Conservation (phyloP, 768 basidiomycete genomes). For the Gloeophyllum trabeum region DNA sequence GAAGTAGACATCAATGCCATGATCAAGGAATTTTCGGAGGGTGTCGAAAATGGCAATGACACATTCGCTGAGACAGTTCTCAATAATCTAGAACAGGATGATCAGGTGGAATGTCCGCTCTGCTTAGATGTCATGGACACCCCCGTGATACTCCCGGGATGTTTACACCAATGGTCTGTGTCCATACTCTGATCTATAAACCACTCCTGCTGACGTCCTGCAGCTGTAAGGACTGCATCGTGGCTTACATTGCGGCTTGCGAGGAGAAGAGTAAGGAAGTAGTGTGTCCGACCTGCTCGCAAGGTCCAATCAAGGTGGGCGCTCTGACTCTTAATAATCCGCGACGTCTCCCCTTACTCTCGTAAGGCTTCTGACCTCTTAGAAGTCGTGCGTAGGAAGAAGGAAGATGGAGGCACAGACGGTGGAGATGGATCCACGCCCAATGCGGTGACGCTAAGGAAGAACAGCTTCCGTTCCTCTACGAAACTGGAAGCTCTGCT, state of each 20-base stretch:
- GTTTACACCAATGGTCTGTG: conserved; percentile 67
- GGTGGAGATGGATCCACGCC: conserved; percentile 23
- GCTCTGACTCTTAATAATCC: conserved; percentile 1
- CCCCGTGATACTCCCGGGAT: conserved; percentile 60
- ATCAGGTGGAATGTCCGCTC: conserved; percentile 61
- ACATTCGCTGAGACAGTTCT: conserved; percentile 56
- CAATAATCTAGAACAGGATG: conserved; percentile 36
- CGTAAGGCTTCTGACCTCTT: conserved; percentile 50
- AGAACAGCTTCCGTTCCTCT: conserved; percentile 80
- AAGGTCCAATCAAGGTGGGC: conserved; percentile 52
- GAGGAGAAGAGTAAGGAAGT: conserved; percentile 61
- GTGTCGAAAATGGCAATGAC: conserved; percentile 22
- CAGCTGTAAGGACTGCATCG: conserved; percentile 88
- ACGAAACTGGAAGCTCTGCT: conserved; percentile 86
- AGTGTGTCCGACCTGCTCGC: conserved; percentile 70
- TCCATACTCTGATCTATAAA: background rate
- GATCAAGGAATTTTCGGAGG: conserved; percentile 38
- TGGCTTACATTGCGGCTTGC: conserved; percentile 58
- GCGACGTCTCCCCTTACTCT: too few species aligned
- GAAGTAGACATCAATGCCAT: conserved; percentile 46
- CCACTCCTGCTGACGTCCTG: conserved; percentile 1
- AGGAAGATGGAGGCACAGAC: conserved; percentile 11
- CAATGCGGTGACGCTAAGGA: conserved; percentile 46
- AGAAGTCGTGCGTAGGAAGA: conserved; percentile 36
- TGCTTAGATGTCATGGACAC: conserved; percentile 71